Evolutionary conservation across 495 filamentous ascomycete genomes (phyloP), one percentile per base, ranked within the genome.

Genomic region (Xylaria castorea): DNA sequence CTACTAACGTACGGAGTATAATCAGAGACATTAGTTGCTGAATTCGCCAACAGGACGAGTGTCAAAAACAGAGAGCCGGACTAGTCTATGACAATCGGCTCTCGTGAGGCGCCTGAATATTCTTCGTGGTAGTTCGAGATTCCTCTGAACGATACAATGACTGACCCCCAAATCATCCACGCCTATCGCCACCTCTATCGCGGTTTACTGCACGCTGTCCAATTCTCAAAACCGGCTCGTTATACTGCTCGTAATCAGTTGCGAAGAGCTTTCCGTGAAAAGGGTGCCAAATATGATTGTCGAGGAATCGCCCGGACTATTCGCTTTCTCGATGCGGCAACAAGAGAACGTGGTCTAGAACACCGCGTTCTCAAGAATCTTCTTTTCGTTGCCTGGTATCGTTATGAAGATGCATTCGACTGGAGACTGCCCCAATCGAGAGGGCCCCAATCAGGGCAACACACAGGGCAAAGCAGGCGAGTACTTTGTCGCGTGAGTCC

Each of bases 171-270:
- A 18, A 79, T 97, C 60, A 75, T 93, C 53, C 85, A 89, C 76
- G 90, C 94, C 53, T 99, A 99, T 82, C 91, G 96, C 68, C 84
- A 89, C 46, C 86, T 99, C 50, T 92, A 92, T 75, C 90, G 92
- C 55, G 87, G 88, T 18, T 87, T 88, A 18, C 87, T 98, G 18
- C 91, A 89, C 53, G 94, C 93, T 2, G 87, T 97, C 40, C 91
- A 93, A 70, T 96, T 92, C 83, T 89, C 95, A 0, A 88, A 88
- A 58, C 96, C 97, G 1, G 85, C 90, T 32, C 92, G 93, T 66
- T 90, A 88, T 83, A 86, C 88, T 1, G 78, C 93, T 32, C 87
- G 87, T 46, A 84, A 90, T 60, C 87, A 86, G 71, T 76, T 99
- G 46, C 91, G 93, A 58, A 80, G 75, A 0, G 89, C 90, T 12